These are phyloP conservation scores for Persicaria maculosa DNA, from an alignment of 148 eudicot species.

Conservation along the genomic window DNA sequence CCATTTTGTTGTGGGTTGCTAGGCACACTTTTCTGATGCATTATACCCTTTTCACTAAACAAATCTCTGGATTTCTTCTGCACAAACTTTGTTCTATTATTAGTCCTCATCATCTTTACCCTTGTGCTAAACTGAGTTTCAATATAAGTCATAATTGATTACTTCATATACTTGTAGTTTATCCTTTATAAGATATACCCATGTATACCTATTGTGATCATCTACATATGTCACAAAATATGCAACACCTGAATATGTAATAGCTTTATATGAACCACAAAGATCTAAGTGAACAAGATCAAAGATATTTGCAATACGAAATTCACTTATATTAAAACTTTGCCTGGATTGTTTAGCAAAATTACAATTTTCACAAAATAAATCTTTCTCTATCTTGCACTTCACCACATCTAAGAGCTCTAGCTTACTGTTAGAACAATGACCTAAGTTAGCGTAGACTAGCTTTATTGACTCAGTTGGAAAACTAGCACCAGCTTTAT, in stretches of 20 bases:
- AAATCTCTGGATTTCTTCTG: too few species aligned
- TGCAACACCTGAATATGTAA: not conserved
- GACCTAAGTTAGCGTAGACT: not conserved
- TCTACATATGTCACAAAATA: not conserved
- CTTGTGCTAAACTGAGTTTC: too few species aligned
- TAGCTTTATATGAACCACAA: not conserved
- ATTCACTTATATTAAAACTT: not conserved
- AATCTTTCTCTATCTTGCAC: too few species aligned
- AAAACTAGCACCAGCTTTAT: too few species aligned
- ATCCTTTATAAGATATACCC: not conserved
- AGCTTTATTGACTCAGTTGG: too few species aligned
- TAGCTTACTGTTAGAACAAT: not conserved
- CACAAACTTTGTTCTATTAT: too few species aligned
- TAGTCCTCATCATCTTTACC: too few species aligned
- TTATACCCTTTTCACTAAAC: too few species aligned
- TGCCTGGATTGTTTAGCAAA: not conserved
- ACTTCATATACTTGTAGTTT: not conserved
- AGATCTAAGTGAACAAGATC: not conserved
- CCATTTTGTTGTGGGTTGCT: too few species aligned
- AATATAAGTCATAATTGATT: too few species aligned
- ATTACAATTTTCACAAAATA: not conserved
- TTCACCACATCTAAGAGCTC: not conserved
- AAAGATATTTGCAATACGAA: not conserved
- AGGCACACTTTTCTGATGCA: too few species aligned
- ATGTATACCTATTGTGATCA: not conserved